Evolutionary conservation across 1,139 yeast genomes (phyloP), one percentile per base, ranked within the genome.

Genomic region (Suhomyces atakaporum): DNA sequence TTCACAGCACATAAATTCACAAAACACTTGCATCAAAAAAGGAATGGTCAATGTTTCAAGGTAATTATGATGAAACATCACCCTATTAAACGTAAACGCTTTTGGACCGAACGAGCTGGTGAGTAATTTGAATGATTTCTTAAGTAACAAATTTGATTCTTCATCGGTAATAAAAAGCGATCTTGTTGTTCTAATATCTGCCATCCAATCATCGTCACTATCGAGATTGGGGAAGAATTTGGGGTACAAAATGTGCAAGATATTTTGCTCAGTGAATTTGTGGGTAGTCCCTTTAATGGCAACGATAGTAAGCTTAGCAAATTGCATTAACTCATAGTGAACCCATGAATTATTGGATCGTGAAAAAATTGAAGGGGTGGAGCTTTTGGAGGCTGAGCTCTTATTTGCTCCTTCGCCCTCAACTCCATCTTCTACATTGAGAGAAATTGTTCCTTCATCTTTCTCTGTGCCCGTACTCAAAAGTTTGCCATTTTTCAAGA

Each of bases 231-330:
- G 75, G 38, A 65, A 71, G 48, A 67, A 69, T 35, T 69, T 69
- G 12, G 77, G 77, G 45, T 70, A 69, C 14, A 70, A 52, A n/a
- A 71, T 69, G 42, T 71, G 76, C 36, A 69, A 56, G 60, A 69
- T 63, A 42, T 69, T 69, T 43, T 71, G 77, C 38, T 69, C 74
- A 33, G 59, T 61, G 39, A 69, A 58, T 14, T 53, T 46, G 47
- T 66, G 69, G 31, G 60, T 50, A 2, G 65, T 54, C 4, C 77
- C 77, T 41, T 69, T 71, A 14, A 71, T 66, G 15, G 74, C 75
- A 33, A 63, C 40, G 21, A 68, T 66, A 2, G 75, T 63, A 35
- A 71, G 55, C 39, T 66, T 69, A 14, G 77, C 74, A 30, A 50
- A 60, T 31, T 61, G 59, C 14, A 69, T 38, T 10, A 70, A 58